Conservation (phyloP, 352 stramenopile species). For the Detonula confervacea region DNA sequence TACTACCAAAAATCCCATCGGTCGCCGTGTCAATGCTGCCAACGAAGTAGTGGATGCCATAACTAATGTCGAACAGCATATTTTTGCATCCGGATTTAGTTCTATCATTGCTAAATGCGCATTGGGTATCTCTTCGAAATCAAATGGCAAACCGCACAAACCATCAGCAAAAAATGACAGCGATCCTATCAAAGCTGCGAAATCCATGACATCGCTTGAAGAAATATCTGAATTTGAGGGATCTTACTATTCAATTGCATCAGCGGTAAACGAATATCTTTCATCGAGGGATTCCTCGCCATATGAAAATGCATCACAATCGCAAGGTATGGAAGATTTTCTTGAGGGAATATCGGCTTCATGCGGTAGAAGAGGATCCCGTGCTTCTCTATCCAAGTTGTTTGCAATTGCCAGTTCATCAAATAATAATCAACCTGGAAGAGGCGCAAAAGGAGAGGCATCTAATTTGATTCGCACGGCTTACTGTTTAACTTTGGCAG, state of each 20-base stretch:
- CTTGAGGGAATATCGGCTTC: constrained; percentile 52
- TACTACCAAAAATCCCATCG: background rate
- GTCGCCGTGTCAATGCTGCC: constrained; percentile 4
- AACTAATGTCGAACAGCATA: constrained; percentile 37
- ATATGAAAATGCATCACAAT: constrained; percentile 9
- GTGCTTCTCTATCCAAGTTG: constrained; percentile 40
- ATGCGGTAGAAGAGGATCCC: constrained; percentile 46
- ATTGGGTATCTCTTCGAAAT: constrained; percentile 6
- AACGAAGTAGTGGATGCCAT: constrained; percentile 34
- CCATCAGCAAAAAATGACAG: constrained; percentile 10
- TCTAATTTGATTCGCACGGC: constrained; percentile 58
- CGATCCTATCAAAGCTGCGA: constrained; percentile 30
- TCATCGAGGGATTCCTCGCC: constrained; percentile 5
- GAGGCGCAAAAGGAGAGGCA: constrained; percentile 34
- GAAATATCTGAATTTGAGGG: constrained; percentile 38
- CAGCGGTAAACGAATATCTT: constrained; percentile 15
- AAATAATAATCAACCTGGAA: background rate
- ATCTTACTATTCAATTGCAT: constrained; percentile 44
- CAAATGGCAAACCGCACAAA: constrained; percentile 2
- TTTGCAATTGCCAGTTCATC: constrained; percentile 30
- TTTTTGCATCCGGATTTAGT: constrained; percentile 40
- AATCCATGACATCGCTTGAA: constrained; percentile 25
- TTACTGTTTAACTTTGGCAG: constrained; percentile 69
- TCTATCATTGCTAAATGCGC: constrained; percentile 25
- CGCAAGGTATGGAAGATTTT: constrained; percentile 55